These are phyloP conservation scores for Metschnikowia koreensis DNA, from an alignment of 805 yeast genomes.

Conservation along the genomic window DNA sequence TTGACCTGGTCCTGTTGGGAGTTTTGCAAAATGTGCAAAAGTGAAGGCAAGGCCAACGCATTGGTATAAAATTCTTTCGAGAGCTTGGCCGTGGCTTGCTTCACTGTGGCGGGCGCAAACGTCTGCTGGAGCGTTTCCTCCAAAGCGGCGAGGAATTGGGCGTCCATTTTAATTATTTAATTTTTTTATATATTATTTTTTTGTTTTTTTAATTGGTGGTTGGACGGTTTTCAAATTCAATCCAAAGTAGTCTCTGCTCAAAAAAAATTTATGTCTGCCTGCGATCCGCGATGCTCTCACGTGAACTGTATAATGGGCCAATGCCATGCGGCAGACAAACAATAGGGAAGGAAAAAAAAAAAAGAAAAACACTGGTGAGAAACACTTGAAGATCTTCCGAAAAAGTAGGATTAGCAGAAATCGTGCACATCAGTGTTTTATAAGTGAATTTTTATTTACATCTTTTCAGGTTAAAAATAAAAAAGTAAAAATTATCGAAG, in stretches of 20 bases:
- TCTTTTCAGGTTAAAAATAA: no score
- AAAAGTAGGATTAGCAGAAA: no score
- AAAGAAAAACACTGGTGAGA: no score
- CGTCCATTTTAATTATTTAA: conserved; percentile 50
- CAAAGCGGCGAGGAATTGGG: conserved; percentile 63
- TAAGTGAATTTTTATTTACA: no score
- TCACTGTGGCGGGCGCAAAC: conserved; percentile 77
- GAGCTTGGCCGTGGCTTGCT: conserved; percentile 75
- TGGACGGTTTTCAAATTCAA: background rate
- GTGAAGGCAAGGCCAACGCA: conserved; percentile 72
- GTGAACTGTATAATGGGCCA: conserved; percentile 8
- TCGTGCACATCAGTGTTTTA: no score
- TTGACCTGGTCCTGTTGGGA: conserved; percentile 69
- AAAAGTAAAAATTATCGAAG: no score
- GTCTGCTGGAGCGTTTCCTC: conserved; percentile 79
- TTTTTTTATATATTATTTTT: background rate
- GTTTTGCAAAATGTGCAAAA: conserved; percentile 75
- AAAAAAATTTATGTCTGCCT: conserved; percentile 5
- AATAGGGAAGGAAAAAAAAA: background rate
- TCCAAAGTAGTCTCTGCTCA: background rate
- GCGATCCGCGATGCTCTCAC: conserved; percentile 11
- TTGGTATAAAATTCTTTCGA: conserved; percentile 71
- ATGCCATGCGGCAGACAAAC: background rate
- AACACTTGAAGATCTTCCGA: no score
- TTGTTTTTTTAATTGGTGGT: background rate